Evolutionary conservation across 2,329 filamentous ascomycete species (phyloP).

Genomic region (Penicillium nordicum): DNA sequence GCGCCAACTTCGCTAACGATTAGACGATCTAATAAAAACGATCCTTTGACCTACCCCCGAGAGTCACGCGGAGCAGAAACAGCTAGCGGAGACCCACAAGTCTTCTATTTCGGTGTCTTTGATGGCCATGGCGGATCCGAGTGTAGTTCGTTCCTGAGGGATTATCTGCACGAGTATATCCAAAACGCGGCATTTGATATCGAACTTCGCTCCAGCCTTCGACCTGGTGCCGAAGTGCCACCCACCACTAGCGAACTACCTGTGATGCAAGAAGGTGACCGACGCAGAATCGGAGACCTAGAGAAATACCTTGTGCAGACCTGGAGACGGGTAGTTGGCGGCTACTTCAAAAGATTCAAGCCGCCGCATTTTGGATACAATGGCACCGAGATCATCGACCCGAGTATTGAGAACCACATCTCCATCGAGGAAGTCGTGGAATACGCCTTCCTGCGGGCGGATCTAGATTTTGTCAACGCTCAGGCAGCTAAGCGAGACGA

Average conservation of each 20-base stretch:
- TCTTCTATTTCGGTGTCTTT: slow-evolving; percentile 97
- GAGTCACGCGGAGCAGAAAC: slow-evolving; percentile 67
- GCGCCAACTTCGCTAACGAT: slow-evolving; percentile 63
- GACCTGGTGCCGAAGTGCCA: slow-evolving; percentile 32
- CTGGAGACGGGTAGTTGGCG: slow-evolving; percentile 83
- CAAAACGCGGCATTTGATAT: slow-evolving; percentile 76
- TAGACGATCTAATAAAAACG: slow-evolving; percentile 23
- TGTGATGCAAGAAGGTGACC: slow-evolving; percentile 53
- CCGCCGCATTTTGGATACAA: slow-evolving; percentile 69
- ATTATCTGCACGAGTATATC: slow-evolving; percentile 83
- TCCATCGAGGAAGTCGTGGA: slow-evolving; percentile 61
- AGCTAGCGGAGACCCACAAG: slow-evolving; percentile 82
- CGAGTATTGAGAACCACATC: slow-evolving; percentile 35
- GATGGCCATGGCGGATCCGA: slow-evolving; percentile 91
- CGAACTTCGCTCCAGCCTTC: slow-evolving; percentile 71
- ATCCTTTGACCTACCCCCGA: slow-evolving; percentile 42
- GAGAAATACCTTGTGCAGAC: slow-evolving; percentile 68
- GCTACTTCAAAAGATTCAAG: slow-evolving; percentile 89
- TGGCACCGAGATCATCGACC: slow-evolving; percentile 18
- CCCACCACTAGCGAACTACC: slow-evolving; percentile 37
- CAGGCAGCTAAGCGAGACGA: slow-evolving; percentile 78
- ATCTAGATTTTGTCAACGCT: slow-evolving; percentile 88
- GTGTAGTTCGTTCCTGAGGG: slow-evolving; percentile 80
- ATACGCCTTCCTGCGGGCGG: slow-evolving; percentile 90
- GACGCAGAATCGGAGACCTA: slow-evolving; percentile 62